These are phyloP conservation scores for Chlamydomonas applanata DNA, from an alignment of 139 green algal genomes.

Conservation along the genomic window DNA sequence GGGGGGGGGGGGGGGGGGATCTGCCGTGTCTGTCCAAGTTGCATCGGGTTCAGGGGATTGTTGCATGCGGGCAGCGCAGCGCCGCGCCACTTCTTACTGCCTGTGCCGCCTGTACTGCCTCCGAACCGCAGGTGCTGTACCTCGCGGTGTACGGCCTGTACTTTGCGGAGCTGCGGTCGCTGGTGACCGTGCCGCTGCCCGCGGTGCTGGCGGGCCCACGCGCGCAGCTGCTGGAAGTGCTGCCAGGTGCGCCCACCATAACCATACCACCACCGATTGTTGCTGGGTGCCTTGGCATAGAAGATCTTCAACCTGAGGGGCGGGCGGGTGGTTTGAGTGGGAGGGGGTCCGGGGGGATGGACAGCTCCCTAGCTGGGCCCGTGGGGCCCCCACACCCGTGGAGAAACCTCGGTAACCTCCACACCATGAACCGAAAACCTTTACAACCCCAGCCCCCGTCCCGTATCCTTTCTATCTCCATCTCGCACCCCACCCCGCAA, in stretches of 20 bases:
- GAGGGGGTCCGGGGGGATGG: too few species aligned
- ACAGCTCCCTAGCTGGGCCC: too few species aligned
- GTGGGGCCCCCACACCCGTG: too few species aligned
- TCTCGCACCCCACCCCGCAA: too few species aligned
- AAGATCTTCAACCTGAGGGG: neutral
- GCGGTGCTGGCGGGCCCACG: neutral
- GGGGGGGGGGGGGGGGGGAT: too few species aligned
- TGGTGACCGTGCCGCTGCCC: neutral
- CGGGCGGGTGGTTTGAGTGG: too few species aligned
- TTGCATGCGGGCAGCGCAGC: neutral
- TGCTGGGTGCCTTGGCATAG: neutral
- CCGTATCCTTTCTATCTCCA: too few species aligned
- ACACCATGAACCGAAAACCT: too few species aligned
- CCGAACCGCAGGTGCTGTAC: slow-evolving; percentile 26
- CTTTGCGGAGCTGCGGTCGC: neutral
- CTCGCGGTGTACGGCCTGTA: slow-evolving; percentile 15
- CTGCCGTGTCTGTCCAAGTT: too few species aligned
- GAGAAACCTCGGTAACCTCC: too few species aligned
- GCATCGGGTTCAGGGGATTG: neutral
- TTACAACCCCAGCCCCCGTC: too few species aligned
- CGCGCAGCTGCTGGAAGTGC: neutral
- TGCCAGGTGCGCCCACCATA: neutral
- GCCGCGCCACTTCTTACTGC: neutral
- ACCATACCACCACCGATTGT: too few species aligned
- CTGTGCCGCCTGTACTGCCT: slow-evolving; percentile 32